Evolutionary conservation across 1,284 basidiomycete species (phyloP), one percentile per base, ranked within the genome.

Genomic region (Cystobasidium pallidum): DNA sequence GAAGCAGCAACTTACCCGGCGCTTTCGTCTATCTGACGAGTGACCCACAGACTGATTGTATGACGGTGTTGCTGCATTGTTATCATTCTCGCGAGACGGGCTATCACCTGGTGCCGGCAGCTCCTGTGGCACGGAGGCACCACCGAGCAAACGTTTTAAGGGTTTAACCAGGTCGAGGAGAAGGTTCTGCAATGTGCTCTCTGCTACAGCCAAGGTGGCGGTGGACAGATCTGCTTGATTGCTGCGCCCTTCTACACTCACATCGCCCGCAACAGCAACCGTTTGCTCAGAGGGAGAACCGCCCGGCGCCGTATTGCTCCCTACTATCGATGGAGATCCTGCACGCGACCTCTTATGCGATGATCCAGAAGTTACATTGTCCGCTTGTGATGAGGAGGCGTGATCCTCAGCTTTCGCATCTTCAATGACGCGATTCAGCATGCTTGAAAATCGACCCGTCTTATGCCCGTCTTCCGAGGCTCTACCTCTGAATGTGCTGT

Each of bases 151-250:
- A 19, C 36, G 28, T n/a, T 57, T 41, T 7, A 71, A 26, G 8
- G 68, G 68, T 24, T 64, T 63, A 8, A 47, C 61, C 17, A 71
- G 32, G 17, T 71, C 68, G 21, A 36, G 19, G 13, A 71, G 51
- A 21, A 71, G 36, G 24, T 7, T 24, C n/a, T 61, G 36, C 1
- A 70, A 13, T n/a, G 58, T 52, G 13, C 24, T 13, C 15, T 70
- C 58, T 28, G 57, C 58, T 19, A 19, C 55, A 13, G 15, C n/a
- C 21, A 58, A n/a, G 10, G 7, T 36, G 10, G n/a, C 17, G 8
- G 34, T 47, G 7, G 39, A 41, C 21, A 3, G 2, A 11, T 34
- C 45, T 19, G 30, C 15, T 7, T 3, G 17, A 26, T 26, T 24
- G 4, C 6, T 2, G 3, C 10, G 21, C 2, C 6, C 7, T 7